Evolutionary conservation across 164 flowering plant genomes (phyloP).

Genomic region (Platanus orientalis): DNA sequence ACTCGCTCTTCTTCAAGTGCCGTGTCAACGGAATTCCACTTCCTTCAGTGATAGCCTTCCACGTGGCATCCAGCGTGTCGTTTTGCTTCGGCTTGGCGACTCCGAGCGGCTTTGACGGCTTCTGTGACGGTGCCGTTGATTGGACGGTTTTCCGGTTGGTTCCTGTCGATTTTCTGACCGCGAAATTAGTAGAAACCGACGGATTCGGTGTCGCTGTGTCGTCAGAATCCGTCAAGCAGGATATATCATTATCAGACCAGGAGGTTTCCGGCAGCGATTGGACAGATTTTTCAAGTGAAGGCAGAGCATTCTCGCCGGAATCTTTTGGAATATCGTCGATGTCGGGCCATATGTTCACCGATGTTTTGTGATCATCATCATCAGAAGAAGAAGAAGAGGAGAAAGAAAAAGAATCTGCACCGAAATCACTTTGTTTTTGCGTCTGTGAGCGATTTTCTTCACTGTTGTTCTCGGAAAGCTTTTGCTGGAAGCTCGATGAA

Average conservation of each 20-base stretch:
- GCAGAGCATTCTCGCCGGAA: too few relatives aligned
- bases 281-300: too few relatives aligned
- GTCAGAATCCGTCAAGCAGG: not conserved
- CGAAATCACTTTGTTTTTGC: not conserved
- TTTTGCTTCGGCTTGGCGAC: conserved; percentile 30
- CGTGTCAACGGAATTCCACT: conserved; percentile 41
- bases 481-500: conserved; percentile 40
- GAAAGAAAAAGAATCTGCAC: too few relatives aligned
- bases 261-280: too few relatives aligned
- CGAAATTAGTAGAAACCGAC: too few relatives aligned
- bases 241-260: not conserved
- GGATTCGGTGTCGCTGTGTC: not conserved
- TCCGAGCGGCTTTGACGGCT: not conserved
- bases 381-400: too few relatives aligned
- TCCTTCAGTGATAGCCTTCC: conserved; percentile 72
- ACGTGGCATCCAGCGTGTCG: conserved; percentile 71
- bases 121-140: too few relatives aligned
- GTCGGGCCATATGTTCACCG: too few relatives aligned
- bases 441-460: not conserved
- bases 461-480: conserved; percentile 8
- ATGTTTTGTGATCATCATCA: too few relatives aligned
- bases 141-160: not conserved
- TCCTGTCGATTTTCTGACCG: not conserved
- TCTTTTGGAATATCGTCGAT: too few relatives aligned
- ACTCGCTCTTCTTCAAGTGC: conserved; percentile 54